Conservation (phyloP, 495 filamentous ascomycete species). For the Penicillium paxilli region DNA sequence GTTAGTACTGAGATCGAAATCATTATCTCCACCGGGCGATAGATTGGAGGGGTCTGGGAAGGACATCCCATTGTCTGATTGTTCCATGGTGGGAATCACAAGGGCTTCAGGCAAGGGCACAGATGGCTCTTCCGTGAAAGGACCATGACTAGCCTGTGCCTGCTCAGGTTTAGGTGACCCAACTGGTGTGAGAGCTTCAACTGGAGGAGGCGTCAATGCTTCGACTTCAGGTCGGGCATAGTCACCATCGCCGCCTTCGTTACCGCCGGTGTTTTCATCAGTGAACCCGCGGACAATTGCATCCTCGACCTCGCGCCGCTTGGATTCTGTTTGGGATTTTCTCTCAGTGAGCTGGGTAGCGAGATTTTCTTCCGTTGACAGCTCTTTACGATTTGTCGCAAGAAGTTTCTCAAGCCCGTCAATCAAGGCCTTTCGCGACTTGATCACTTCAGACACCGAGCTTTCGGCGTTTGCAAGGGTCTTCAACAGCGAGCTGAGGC, state of each 20-base stretch:
- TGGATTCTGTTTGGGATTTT: constrained; percentile 65
- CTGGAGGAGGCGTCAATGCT: constrained; percentile 75
- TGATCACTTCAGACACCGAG: constrained; percentile 86
- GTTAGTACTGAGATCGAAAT: constrained; percentile 34
- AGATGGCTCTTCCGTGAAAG: constrained; percentile 26
- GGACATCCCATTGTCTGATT: constrained; percentile 34
- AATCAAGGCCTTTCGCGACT: constrained; percentile 76
- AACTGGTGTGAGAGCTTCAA: constrained; percentile 48
- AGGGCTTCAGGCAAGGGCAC: constrained; percentile 25
- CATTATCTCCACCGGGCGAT: constrained; percentile 35
- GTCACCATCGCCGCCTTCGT: constrained; percentile 41
- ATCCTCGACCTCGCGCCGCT: constrained; percentile 85
- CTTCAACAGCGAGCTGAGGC: constrained; percentile 83
- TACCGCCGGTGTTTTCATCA: constrained; percentile 37
- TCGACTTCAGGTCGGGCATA: constrained; percentile 74
- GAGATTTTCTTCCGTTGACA: constrained; percentile 66
- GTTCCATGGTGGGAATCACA: constrained; percentile 38
- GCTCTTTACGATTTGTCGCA: constrained; percentile 65
- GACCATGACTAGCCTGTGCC: constrained; percentile 20
- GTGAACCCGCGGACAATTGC: constrained; percentile 78
- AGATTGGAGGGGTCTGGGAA: constrained; percentile 53
- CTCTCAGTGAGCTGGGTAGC: constrained; percentile 58
- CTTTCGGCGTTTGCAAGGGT: constrained; percentile 86
- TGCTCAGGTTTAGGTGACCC: constrained; percentile 41
- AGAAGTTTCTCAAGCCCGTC: constrained; percentile 80